Percentiles rank a stretch among this genome's conserved stretches.
Conservation (phyloP, 176 grass and related monocot genomes). For the Carex parvula region DNA sequence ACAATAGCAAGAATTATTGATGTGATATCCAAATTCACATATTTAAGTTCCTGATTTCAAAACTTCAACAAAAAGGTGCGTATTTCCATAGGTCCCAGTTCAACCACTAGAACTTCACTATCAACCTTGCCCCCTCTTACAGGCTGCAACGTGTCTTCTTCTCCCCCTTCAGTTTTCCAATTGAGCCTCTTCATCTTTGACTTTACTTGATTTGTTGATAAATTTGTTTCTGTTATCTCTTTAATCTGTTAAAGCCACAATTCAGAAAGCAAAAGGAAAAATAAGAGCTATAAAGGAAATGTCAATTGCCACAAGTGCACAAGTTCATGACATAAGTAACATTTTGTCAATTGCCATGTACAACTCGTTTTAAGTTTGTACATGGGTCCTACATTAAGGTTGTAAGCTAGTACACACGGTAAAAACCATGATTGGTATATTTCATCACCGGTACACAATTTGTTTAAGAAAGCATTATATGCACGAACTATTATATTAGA, state of each 20-base stretch:
- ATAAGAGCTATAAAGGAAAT: background rate
- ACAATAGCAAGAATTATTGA: background rate
- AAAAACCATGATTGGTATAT: background rate
- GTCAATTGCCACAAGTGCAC: background rate
- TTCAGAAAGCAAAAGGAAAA: background rate
- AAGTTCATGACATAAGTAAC: background rate
- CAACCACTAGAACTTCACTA: constrained; percentile 42
- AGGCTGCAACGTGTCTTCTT: constrained; percentile 27
- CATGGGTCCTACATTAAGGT: background rate
- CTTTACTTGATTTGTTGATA: constrained; percentile 80
- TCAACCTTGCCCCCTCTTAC: constrained; percentile 44
- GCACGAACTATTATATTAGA: background rate
- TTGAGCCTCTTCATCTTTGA: constrained; percentile 66
- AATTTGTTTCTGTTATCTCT: constrained; percentile 61
- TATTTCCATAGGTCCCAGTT: constrained; percentile 88
- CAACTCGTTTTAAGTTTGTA: background rate
- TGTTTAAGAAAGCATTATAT: background rate
- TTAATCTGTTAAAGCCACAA: constrained; percentile 45
- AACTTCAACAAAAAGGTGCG: constrained; percentile 73
- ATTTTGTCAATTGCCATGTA: background rate
- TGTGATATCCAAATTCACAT: background rate
- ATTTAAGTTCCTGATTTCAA: constrained; percentile 18
- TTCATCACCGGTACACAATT: background rate
- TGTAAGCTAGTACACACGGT: background rate
- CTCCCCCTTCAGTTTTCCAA: constrained; percentile 44